phyloP scores from a whole-genome alignment of 208 protist species.

The Balamuthia mandrillaris region DNA sequence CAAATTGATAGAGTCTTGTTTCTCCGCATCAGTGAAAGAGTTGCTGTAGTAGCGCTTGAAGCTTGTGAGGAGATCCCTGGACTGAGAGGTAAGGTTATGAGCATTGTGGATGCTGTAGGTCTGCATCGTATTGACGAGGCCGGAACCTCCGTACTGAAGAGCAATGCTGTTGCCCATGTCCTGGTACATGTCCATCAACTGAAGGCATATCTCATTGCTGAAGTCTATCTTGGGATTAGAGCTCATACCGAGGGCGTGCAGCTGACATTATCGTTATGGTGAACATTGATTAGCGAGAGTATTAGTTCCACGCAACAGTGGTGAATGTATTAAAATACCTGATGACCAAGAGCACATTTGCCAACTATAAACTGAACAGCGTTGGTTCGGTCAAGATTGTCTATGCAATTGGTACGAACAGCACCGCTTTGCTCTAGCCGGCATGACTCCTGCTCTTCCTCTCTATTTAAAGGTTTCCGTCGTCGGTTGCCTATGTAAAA shows the following conservation, averaged over 20 bases:
- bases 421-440: slow-evolving; percentile 80
- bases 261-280: neutral
- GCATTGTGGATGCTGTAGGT: neutral
- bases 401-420: slow-evolving; percentile 93
- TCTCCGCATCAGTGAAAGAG: slow-evolving; percentile 72
- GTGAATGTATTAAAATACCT: slow-evolving; percentile 28
- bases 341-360: slow-evolving; percentile 63
- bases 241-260: slow-evolving; percentile 66
- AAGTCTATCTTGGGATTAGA: slow-evolving; percentile 52
- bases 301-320: neutral
- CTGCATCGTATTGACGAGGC: slow-evolving; percentile 48
- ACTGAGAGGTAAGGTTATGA: neutral
- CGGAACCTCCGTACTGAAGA: slow-evolving; percentile 54
- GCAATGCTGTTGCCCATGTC: slow-evolving; percentile 73
- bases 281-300: neutral
- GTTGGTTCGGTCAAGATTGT: slow-evolving; percentile 96
- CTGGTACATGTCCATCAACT: slow-evolving; percentile 71
- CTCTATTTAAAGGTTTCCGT: neutral
- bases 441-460: slow-evolving; percentile 23
- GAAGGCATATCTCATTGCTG: slow-evolving; percentile 44
- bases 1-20: slow-evolving; percentile 69
- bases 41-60: slow-evolving; percentile 74
- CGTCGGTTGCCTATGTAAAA: slow-evolving; percentile 2
- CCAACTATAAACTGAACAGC: slow-evolving; percentile 89
- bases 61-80: slow-evolving; percentile 59